Percentiles rank a stretch among this genome's conserved stretches.
Evolutionary conservation across 176 grass and related monocot genomes (phyloP).

Genomic region (Dactylis glomerata): DNA sequence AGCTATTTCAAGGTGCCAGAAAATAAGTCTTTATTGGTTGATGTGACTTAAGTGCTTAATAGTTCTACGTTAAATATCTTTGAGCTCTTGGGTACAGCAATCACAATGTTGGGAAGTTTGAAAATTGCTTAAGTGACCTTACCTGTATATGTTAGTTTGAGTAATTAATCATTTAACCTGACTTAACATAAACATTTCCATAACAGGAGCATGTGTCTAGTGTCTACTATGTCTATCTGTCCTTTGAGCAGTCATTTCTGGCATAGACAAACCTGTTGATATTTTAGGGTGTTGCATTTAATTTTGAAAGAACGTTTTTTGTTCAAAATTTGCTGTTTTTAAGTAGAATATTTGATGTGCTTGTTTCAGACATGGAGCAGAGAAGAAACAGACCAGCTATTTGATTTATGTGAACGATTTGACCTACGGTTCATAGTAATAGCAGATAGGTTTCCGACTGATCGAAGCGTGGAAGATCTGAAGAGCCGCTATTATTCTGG

Average conservation of each 20-base stretch:
- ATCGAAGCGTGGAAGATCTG: constrained; percentile 81
- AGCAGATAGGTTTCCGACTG: constrained; percentile 79
- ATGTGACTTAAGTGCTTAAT: neutral
- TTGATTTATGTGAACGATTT: constrained; percentile 86
- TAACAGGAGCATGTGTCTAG: neutral
- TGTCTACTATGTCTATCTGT: neutral
- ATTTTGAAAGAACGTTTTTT: neutral
- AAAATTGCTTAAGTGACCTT: neutral
- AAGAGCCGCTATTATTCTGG: constrained; percentile 94
- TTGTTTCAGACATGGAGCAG: constrained; percentile 75
- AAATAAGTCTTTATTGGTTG: constrained; percentile 4
- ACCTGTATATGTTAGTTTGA: neutral
- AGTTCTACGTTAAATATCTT: neutral
- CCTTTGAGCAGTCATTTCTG: neutral
- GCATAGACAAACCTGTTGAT: neutral
- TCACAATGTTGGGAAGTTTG: neutral
- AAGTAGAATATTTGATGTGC: constrained; percentile 25
- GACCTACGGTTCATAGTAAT: constrained; percentile 94
- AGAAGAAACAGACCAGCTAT: constrained; percentile 91
- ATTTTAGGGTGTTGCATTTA: neutral
- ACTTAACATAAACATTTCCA: constrained; percentile 18
- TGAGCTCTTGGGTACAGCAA: constrained; percentile 4
- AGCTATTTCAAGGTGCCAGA: neutral
- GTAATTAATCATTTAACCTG: neutral
- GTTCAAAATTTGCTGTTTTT: neutral